Conservation (phyloP, 441 rosid species). For the Gossypium armourianum region DNA sequence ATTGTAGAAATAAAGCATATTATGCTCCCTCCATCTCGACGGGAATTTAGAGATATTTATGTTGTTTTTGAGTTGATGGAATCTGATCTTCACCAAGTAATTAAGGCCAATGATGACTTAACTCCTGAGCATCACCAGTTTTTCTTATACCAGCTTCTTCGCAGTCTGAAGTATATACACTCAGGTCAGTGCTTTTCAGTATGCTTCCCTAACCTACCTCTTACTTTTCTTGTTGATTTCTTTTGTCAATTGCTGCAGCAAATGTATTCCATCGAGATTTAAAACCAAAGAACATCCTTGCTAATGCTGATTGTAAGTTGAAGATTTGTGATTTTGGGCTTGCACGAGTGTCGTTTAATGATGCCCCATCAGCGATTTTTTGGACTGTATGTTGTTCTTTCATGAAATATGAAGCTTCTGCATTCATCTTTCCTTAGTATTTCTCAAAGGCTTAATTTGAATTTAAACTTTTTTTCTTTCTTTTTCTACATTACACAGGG, state of each 20-base stretch:
- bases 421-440: neutral
- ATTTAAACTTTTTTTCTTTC: neutral
- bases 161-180: constrained; percentile 83
- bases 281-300: constrained; percentile 92
- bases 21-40: constrained; percentile 87
- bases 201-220: constrained; percentile 12
- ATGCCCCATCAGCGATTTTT: constrained; percentile 90
- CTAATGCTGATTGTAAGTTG: constrained; percentile 93
- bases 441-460: neutral
- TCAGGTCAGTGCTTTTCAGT: constrained; percentile 41
- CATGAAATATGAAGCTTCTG: constrained; percentile 10
- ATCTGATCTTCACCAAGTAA: constrained; percentile 93
- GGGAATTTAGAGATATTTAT: constrained; percentile 82
- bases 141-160: constrained; percentile 92
- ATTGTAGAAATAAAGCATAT: constrained; percentile 82
- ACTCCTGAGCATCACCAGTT: constrained; percentile 94
- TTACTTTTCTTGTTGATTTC: constrained; percentile 15
- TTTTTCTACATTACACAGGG: neutral
- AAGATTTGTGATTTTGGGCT: constrained; percentile 97
- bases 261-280: constrained; percentile 91
- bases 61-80: constrained; percentile 94
- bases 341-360: constrained; percentile 89
- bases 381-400: constrained; percentile 70
- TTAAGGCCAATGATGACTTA: constrained; percentile 86
- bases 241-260: constrained; percentile 39